Percentiles rank a stretch among this genome's conserved stretches.
phyloP scores from a whole-genome alignment of 805 yeast species.

The Wickerhamia fluorescens region DNA sequence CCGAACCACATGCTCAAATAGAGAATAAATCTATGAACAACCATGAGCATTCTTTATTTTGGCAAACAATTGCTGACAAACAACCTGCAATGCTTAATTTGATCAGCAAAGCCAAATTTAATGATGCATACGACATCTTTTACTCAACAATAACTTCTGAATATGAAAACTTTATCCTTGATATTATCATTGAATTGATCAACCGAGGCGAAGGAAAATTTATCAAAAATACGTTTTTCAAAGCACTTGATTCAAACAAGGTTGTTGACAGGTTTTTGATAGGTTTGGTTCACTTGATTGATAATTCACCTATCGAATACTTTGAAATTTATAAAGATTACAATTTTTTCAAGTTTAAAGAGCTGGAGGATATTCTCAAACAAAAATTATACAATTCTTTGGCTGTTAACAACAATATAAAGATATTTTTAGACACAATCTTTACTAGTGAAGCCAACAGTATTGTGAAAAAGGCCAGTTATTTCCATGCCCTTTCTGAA shows the following conservation, averaged over 20 bases:
- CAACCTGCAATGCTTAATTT: slow-evolving; percentile 12
- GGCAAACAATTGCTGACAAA: slow-evolving; percentile 19
- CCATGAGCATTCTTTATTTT: slow-evolving; percentile 23
- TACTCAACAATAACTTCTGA: slow-evolving; percentile 9
- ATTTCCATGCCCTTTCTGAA: slow-evolving; percentile 24
- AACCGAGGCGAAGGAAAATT: slow-evolving; percentile 29
- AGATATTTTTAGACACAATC: slow-evolving; percentile 15
- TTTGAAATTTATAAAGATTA: slow-evolving; percentile 17
- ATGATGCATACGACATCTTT: slow-evolving; percentile 22
- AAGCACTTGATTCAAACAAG: slow-evolving; percentile 6
- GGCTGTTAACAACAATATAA: slow-evolving; percentile 10
- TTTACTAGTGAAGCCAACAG: slow-evolving; percentile 10
- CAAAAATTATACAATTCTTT: slow-evolving; percentile 1
- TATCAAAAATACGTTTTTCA: slow-evolving; percentile 35
- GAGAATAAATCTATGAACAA: slow-evolving; percentile 9
- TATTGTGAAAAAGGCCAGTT: slow-evolving; percentile 14
- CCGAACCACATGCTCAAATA: slow-evolving; percentile 8
- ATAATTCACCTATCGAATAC: slow-evolving; percentile 18
- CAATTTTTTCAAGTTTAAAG: slow-evolving; percentile 11
- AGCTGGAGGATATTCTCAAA: slow-evolving; percentile 1
- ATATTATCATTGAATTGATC: slow-evolving; percentile 23
- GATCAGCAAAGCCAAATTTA: slow-evolving; percentile 12
- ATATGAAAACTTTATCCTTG: slow-evolving; percentile 27
- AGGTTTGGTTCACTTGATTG: slow-evolving; percentile 28
- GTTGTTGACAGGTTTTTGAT: slow-evolving; percentile 22